Base-by-base conservation (phyloP, 352 stramenopile species). In the Phytophthora lateralis region DNA sequence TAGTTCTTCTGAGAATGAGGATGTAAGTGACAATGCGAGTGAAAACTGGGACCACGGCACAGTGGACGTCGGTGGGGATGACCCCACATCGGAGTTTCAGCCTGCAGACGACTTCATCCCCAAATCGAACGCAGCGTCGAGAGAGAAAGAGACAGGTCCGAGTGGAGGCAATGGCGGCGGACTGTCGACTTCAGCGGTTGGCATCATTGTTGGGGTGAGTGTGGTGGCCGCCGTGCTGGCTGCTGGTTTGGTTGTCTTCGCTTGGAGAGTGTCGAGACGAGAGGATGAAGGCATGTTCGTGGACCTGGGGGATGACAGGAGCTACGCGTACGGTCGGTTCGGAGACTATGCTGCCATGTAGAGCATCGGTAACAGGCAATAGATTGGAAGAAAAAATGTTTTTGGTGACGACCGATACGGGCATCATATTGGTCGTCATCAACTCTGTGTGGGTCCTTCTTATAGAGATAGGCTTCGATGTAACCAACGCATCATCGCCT, bases 271-370 rank as follows among this genome's bases (percentile, higher is more conserved):
- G 42, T 56, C 57, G 26, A 62, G 65, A 50, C 65, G 60, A 30
- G 62, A 64, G 34, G 74, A 82, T 27, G 71, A 73, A 41, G 61
- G 60, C 21, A 71, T 77, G 53, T 83, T 80, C 51, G 46, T 73
- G 32, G 71, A 83, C 18, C 42, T 83, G 2, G 75, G 69, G 29
- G 75, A 84, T 53, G 68, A 79, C 14, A 64, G 59, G 8, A 71
- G 27, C 57, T 71, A 75, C 41, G 44, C 50, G 9, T 69, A 75
- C 24, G 63, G 55, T 1, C 38, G 48, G 15, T 75, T 66, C 29
- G 71, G 67, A 26, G 65, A 80, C 59, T 83, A 83, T 37, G 75
- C 75, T 32, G 75, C 75, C 14, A 83, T 83, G 75, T 83, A 71
- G 45, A 46, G 7, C 32, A 54, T 20, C 17, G 44, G 14, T 55